Conservation (phyloP, 192 early-diverging fungal species). For the Entomortierella chlamydospora region DNA sequence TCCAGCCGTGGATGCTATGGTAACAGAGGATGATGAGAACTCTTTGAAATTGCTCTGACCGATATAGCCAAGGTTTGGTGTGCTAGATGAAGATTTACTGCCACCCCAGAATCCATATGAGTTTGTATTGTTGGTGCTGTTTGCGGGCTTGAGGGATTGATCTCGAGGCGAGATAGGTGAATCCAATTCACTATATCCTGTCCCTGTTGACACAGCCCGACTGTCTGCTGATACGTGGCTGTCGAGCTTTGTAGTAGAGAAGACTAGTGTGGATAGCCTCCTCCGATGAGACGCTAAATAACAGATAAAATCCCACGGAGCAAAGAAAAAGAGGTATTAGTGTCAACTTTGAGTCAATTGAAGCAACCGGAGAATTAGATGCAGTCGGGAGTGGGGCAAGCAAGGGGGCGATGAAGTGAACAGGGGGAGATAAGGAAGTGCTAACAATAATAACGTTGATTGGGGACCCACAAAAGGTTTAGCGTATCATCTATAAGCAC, state of each 20-base stretch:
- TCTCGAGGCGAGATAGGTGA: background rate
- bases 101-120: constrained; percentile 36
- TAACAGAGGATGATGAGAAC: constrained; percentile 10
- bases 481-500: too few relatives aligned
- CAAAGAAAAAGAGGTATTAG: background rate
- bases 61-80: constrained; percentile 37
- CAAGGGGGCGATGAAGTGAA: background rate
- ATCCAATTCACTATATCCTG: background rate
- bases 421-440: background rate
- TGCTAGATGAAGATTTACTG: constrained; percentile 39
- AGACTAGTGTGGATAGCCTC: constrained; percentile 37
- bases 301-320: background rate
- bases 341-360: too few relatives aligned
- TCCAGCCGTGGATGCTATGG: background rate
- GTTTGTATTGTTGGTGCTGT: background rate
- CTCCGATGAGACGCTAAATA: constrained; percentile 33
- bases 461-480: too few relatives aligned
- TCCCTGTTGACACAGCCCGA: background rate
- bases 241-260: constrained; percentile 27
- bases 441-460: too few relatives aligned
- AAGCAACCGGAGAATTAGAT: background rate
- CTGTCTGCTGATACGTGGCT: background rate
- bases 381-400: background rate
- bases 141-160: constrained; percentile 24
- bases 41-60: background rate